These are phyloP conservation scores for Blepharisma japonicum DNA, from an alignment of 73 alveolate species.

Conservation along the genomic window DNA sequence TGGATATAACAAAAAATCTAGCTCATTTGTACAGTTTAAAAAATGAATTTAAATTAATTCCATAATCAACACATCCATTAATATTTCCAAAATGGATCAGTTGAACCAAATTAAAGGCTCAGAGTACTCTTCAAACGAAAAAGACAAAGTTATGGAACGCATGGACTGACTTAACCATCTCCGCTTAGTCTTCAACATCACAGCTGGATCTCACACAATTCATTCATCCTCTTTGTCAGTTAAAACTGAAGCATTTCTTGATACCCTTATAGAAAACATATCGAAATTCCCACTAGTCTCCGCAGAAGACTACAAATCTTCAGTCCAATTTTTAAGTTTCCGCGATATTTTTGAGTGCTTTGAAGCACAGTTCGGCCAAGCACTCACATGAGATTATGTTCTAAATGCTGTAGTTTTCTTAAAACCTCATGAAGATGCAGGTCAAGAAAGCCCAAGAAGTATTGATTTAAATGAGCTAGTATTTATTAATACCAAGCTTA, in stretches of 20 bases:
- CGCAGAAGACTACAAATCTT: neutral
- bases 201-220: neutral
- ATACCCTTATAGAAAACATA: constrained; percentile 19
- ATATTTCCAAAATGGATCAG: too few relatives aligned
- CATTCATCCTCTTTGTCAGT: neutral
- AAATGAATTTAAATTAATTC: too few relatives aligned
- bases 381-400: neutral
- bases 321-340: neutral
- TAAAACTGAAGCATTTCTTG: constrained; percentile 21
- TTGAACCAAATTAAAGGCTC: neutral
- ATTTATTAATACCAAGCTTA: neutral
- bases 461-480: constrained; percentile 22
- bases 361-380: constrained; percentile 9
- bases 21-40: too few relatives aligned
- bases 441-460: constrained; percentile 19
- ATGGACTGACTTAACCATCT: constrained; percentile 17
- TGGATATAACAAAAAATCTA: too few relatives aligned
- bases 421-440: neutral
- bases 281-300: neutral
- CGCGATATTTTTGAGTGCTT: neutral
- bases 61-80: too few relatives aligned
- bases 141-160: constrained; percentile 10
- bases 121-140: neutral
- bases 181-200: constrained; percentile 23
- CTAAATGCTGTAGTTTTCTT: neutral